phyloP scores from a whole-genome alignment of 768 basidiomycete species.

The Mycena leptocephala region DNA sequence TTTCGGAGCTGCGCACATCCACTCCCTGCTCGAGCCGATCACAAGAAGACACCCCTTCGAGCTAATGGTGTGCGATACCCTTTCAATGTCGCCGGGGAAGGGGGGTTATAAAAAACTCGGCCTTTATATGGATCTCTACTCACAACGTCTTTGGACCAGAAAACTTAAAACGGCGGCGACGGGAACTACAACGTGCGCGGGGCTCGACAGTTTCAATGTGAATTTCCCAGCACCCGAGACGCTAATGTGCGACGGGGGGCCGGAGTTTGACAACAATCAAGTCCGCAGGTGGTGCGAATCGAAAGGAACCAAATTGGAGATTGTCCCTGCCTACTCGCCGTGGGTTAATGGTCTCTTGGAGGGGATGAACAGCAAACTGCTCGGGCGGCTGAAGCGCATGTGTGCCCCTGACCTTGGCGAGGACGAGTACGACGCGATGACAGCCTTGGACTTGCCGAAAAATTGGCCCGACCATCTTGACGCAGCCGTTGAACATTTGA shows the following conservation, averaged over 20 bases:
- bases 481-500: constrained; percentile 18
- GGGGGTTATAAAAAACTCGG: constrained; percentile 9
- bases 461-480: constrained; percentile 47
- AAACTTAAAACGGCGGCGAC: background rate
- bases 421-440: constrained; percentile 20
- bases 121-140: constrained; percentile 6
- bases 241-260: background rate
- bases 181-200: background rate
- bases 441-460: constrained; percentile 22
- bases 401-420: constrained; percentile 42
- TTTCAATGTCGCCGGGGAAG: constrained; percentile 16
- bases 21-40: constrained; percentile 13
- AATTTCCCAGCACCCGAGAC: background rate
- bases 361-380: constrained; percentile 41
- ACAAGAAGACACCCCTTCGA: background rate
- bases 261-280: constrained; percentile 1
- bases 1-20: constrained; percentile 1
- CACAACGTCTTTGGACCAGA: background rate
- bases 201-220: background rate
- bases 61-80: constrained; percentile 7
- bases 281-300: background rate
- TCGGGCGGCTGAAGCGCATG: constrained; percentile 35
- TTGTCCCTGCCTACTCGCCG: constrained; percentile 41
- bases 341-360: constrained; percentile 52
- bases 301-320: background rate